phyloP scores from a whole-genome alignment of 1,284 basidiomycete species.

The Tremellales sp. region DNA sequence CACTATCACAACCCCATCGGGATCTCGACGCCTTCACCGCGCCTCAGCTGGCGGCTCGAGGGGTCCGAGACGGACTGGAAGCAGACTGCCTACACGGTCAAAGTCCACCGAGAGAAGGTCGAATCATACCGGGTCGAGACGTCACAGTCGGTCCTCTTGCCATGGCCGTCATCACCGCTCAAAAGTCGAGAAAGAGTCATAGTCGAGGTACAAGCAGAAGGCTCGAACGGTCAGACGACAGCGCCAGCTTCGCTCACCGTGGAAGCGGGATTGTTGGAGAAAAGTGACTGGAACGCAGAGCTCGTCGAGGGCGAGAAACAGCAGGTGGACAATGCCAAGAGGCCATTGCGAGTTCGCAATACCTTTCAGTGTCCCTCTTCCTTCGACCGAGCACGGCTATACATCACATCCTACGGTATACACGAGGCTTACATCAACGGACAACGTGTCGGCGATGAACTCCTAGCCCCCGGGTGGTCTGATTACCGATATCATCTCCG shows the following conservation, averaged over 20 bases:
- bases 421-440: slow-evolving; percentile 27
- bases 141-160: slow-evolving; percentile 18
- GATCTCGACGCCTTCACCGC: slow-evolving; percentile 13
- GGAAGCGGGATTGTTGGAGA: slow-evolving; percentile 23
- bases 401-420: slow-evolving; percentile 24
- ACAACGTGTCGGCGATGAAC: slow-evolving; percentile 15
- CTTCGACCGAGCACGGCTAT: slow-evolving; percentile 12
- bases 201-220: slow-evolving; percentile 15
- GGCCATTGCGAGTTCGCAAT: slow-evolving; percentile 4
- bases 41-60: slow-evolving; percentile 26
- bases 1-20: slow-evolving; percentile 7
- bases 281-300: slow-evolving; percentile 20
- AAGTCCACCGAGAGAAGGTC: neutral
- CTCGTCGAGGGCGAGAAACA: slow-evolving; percentile 8
- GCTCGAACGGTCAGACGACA: slow-evolving; percentile 11
- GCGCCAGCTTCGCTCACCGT: slow-evolving; percentile 6
- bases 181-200: slow-evolving; percentile 12
- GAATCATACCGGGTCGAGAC: slow-evolving; percentile 13
- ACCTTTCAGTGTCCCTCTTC: neutral
- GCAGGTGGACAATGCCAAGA: neutral
- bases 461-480: slow-evolving; percentile 27
- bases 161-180: slow-evolving; percentile 28
- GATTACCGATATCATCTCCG: slow-evolving; percentile 16
- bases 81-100: slow-evolving; percentile 24
- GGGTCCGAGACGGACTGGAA: slow-evolving; percentile 14